phyloP scores from a whole-genome alignment of 2,329 filamentous ascomycete genomes.

The Ophiosphaerella narmari region DNA sequence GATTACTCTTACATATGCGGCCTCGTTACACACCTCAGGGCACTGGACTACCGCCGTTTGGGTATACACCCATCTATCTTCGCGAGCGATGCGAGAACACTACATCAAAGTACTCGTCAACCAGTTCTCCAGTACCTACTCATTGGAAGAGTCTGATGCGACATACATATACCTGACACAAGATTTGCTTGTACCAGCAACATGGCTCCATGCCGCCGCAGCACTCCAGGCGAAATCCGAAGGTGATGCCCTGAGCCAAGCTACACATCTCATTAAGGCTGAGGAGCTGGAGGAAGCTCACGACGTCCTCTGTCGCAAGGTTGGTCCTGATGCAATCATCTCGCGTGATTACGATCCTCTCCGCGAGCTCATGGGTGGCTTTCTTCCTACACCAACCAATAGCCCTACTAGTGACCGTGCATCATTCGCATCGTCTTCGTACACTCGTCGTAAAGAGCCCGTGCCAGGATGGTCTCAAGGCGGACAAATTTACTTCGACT shows the following conservation, averaged over 20 bases:
- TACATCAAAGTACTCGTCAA: constrained; percentile 68
- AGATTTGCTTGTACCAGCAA: constrained; percentile 70
- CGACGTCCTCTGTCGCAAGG: constrained; percentile 75
- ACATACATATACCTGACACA: constrained; percentile 65
- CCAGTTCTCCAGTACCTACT: constrained; percentile 67
- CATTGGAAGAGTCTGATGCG: constrained; percentile 59
- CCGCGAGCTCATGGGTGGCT: constrained; percentile 70
- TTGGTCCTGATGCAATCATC: constrained; percentile 82
- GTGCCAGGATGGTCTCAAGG: constrained; percentile 78
- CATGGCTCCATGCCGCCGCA: constrained; percentile 87
- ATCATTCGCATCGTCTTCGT: constrained; percentile 11
- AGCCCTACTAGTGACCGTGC: constrained; percentile 15
- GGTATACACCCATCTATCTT: constrained; percentile 76
- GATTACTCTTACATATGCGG: constrained; percentile 57
- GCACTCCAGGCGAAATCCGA: constrained; percentile 79
- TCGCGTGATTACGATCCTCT: constrained; percentile 77
- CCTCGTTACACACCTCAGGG: constrained; percentile 40
- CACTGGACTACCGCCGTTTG: constrained; percentile 64
- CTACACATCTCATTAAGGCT: constrained; percentile 75
- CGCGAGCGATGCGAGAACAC: constrained; percentile 66
- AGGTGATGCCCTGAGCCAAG: constrained; percentile 63
- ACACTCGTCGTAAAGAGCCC: constrained; percentile 22
- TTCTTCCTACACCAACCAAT: constrained; percentile 58
- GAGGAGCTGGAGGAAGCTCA: constrained; percentile 81
- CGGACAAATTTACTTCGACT: constrained; percentile 77